Evolutionary conservation across 2,329 filamentous ascomycete species (phyloP).

Genomic region (Penicillium capsulatum): DNA sequence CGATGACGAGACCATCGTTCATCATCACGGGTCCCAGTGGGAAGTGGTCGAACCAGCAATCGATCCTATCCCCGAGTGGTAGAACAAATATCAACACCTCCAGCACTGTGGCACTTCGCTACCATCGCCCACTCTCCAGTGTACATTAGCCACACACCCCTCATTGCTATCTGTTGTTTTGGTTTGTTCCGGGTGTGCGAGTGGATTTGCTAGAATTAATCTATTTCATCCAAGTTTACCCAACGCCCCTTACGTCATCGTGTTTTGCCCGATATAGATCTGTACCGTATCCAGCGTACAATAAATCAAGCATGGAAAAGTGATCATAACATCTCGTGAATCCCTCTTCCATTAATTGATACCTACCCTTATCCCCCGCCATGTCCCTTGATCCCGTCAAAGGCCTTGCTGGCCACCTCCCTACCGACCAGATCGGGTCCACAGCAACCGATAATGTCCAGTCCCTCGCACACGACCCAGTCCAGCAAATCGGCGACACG

Average conservation of each 20-base stretch:
- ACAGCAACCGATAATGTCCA: conserved; percentile 15
- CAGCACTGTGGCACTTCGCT: no score
- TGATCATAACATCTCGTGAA: no score
- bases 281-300: not conserved
- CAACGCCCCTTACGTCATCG: conserved; percentile 25
- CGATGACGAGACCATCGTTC: no score
- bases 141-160: not conserved
- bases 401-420: conserved; percentile 18
- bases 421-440: conserved; percentile 17
- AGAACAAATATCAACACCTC: conserved; percentile 1
- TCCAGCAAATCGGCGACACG: conserved; percentile 14
- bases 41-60: no score
- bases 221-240: conserved; percentile 20
- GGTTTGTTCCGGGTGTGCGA: conserved; percentile 4
- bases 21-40: no score
- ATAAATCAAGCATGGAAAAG: no score
- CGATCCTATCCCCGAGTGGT: no score
- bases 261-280: conserved; percentile 12
- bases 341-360: not conserved
- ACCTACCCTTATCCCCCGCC: not conserved
- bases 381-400: conserved; percentile 29
- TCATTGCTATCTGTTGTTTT: conserved; percentile 2
- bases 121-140: no score
- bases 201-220: conserved; percentile 15
- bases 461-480: conserved; percentile 10